Evolutionary conservation across 129 eudicot genomes (phyloP).

Genomic region (Scalesia atractyloides): DNA sequence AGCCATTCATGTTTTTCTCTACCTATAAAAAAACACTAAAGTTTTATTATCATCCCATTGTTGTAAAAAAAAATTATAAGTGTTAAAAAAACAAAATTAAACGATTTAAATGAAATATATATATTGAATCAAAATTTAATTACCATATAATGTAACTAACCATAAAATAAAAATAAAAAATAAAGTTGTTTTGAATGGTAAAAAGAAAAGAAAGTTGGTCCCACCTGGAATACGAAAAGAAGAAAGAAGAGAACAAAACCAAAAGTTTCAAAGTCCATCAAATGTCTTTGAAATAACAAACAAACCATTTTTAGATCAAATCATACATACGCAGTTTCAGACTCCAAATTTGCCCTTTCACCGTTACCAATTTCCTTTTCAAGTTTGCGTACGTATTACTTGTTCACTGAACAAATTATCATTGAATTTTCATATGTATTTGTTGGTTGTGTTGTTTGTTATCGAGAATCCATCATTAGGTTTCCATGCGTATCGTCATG

Average conservation of each 20-base stretch:
- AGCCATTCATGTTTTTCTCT: too few species aligned
- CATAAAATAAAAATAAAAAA: too few species aligned
- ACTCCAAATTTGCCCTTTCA: constrained; percentile 4
- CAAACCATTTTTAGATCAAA: not conserved
- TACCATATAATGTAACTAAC: too few species aligned
- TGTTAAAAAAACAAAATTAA: too few species aligned
- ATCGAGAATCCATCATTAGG: constrained; percentile 34
- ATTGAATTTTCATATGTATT: constrained; percentile 8
- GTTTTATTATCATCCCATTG: too few species aligned
- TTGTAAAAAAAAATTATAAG: too few species aligned
- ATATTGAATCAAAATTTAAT: too few species aligned
- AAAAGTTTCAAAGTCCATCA: not conserved
- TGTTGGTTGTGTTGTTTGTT: constrained; percentile 24
- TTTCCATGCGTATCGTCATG: constrained; percentile 36
- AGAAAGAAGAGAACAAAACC: not conserved
- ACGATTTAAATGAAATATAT: too few species aligned
- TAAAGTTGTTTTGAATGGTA: not conserved
- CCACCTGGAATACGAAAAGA: not conserved
- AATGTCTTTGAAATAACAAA: not conserved
- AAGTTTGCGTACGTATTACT: constrained; percentile 31
- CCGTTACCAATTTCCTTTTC: not conserved
- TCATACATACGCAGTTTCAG: constrained; percentile 19
- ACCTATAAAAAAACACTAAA: too few species aligned
- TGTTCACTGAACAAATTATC: constrained; percentile 9
- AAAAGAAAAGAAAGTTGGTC: not conserved